Evolutionary conservation across 805 yeast species (phyloP), one percentile per base, ranked within the genome.

Genomic region (Candida dajiaensis): DNA sequence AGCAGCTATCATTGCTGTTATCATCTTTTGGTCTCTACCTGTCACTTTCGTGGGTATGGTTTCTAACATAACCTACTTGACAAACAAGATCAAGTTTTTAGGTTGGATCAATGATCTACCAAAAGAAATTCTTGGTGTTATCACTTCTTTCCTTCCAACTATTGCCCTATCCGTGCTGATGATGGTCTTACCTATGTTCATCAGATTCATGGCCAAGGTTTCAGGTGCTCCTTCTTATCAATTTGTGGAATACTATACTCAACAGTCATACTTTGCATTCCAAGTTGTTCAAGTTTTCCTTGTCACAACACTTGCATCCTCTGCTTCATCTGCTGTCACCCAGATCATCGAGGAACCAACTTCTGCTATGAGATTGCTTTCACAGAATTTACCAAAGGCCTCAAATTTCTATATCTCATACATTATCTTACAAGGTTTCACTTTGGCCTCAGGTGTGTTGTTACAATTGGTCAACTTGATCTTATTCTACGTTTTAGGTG

Each of bases 221-320:
- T 57, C 81, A 1, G 90, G 92, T 23, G 64, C 76, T 23, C 71
- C 80, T 8, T 72, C 89, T 3, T 46, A 50, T 15, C 89, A 82
- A 61, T 65, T 68, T 12, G 71, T 83, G 39, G 89, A 84, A 61
- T 68, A 72, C 50, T 82, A 68, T 57, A 80, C 88, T 5, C 90
- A 85, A 60, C 78, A 76, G 45, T 71, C 85, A 0, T 84, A 77
- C 61, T 84, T 83, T 61, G 83, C 76, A 1, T 85, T 83, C 65
- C 83, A 80, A 63, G 80, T 89, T 41, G 80, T 92, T 49, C 89
- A 92, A 66, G 90, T 85, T 12, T 94, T 92, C 67, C 65, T 94
- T 48, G 95, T 90, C 42, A 75, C 85, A 38, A 89, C 98, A 4
- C 62, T 85, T 45, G 75, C 96, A 10, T 89, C 97, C 16, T 78